Conservation (phyloP, 768 basidiomycete genomes). For the Psilocybe cubensis region DNA sequence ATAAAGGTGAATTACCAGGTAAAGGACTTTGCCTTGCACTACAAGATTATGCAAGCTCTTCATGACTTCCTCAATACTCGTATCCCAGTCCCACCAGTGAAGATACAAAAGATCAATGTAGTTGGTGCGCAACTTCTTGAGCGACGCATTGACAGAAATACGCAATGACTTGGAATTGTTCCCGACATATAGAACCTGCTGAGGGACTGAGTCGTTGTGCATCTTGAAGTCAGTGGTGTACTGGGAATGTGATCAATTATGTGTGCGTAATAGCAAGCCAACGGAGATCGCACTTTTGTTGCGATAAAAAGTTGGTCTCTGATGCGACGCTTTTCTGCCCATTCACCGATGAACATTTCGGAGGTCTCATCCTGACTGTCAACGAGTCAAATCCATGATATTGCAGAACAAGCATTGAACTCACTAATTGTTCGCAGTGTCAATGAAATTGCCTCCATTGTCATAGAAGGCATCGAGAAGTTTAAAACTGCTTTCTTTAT, state of each 20-base stretch:
- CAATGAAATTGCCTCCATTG: slow-evolving; percentile 52
- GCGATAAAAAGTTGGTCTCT: slow-evolving; percentile 54
- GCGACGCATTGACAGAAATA: slow-evolving; percentile 44
- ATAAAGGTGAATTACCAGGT: slow-evolving; percentile 30
- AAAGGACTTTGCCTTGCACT: slow-evolving; percentile 53
- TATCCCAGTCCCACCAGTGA: slow-evolving; percentile 56
- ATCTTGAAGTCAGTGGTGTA: slow-evolving; percentile 35
- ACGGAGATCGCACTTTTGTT: slow-evolving; percentile 36
- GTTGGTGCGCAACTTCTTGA: slow-evolving; percentile 47
- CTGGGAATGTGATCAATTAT: slow-evolving; percentile 15
- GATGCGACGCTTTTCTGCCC: slow-evolving; percentile 48
- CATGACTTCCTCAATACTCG: slow-evolving; percentile 61
- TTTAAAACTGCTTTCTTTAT: slow-evolving; percentile 46
- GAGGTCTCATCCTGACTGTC: slow-evolving; percentile 57
- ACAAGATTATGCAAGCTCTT: slow-evolving; percentile 54
- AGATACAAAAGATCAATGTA: slow-evolving; percentile 50
- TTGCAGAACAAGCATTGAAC: slow-evolving; percentile 1
- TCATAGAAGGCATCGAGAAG: slow-evolving; percentile 48
- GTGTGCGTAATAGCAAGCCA: neutral
- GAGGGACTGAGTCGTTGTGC: slow-evolving; percentile 21
- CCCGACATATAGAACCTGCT: slow-evolving; percentile 46
- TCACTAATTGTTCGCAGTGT: slow-evolving; percentile 51
- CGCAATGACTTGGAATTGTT: slow-evolving; percentile 49
- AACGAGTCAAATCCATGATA: neutral
- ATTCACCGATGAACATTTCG: slow-evolving; percentile 57